Conservation (phyloP, 192 early-diverging fungal genomes). For the Chytriomyces hyalinus region DNA sequence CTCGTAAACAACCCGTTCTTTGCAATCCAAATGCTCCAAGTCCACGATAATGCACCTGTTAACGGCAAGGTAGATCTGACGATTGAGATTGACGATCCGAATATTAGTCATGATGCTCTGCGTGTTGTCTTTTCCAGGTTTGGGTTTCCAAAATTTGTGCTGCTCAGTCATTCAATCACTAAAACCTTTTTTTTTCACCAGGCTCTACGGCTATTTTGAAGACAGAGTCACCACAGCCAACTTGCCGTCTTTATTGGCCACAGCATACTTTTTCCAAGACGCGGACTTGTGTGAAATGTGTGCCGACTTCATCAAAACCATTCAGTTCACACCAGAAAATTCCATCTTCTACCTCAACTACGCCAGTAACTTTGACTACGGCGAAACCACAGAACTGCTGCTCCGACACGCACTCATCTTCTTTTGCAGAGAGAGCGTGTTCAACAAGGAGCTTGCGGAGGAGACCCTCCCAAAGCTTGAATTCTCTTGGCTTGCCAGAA, state of each 20-base stretch:
- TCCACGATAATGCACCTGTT: conserved; percentile 25
- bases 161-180: background rate
- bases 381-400: conserved; percentile 41
- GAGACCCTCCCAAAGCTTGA: conserved; percentile 34
- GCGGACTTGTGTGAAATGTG: conserved; percentile 30
- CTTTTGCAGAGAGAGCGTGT: conserved; percentile 47
- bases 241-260: conserved; percentile 39
- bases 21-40: conserved; percentile 41
- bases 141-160: conserved; percentile 10
- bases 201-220: conserved; percentile 48
- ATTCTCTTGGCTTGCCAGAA: conserved; percentile 42
- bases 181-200: conserved; percentile 9
- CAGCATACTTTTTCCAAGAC: conserved; percentile 49
- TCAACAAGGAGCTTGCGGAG: conserved; percentile 17
- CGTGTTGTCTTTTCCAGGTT: conserved; percentile 44
- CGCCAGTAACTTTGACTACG: conserved; percentile 44
- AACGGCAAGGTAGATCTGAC: conserved; percentile 25
- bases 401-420: conserved; percentile 42
- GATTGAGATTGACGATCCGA: conserved; percentile 47
- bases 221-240: conserved; percentile 32
- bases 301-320: conserved; percentile 35
- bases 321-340: conserved; percentile 33
- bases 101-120: conserved; percentile 45
- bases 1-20: conserved; percentile 52
- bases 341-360: conserved; percentile 48